Percentiles rank a stretch among this genome's conserved stretches.
phyloP scores from a whole-genome alignment of 2,329 filamentous ascomycete genomes.

The Monosporascus sp. region DNA sequence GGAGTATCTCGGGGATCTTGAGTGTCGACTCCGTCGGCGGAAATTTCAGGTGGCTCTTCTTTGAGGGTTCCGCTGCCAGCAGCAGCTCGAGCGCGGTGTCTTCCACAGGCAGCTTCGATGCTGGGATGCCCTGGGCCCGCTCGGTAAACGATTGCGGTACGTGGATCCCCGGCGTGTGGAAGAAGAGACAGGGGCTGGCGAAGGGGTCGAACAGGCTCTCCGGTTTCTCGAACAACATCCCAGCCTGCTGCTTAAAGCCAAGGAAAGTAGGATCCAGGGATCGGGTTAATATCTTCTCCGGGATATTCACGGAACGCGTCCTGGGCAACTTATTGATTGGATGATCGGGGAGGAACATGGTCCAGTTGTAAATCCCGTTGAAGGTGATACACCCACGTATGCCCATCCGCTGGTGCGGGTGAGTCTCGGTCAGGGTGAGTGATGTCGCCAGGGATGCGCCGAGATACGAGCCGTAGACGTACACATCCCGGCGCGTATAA shows the following conservation, averaged over 20 bases:
- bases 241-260: conserved; percentile 30
- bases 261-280: conserved; percentile 30
- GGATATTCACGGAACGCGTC: conserved; percentile 7
- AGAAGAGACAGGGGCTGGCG: conserved; percentile 54
- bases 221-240: conserved; percentile 44
- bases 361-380: conserved; percentile 63
- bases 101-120: not conserved
- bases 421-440: conserved; percentile 53
- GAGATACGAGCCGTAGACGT: conserved; percentile 53
- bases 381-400: conserved; percentile 51
- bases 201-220: conserved; percentile 54
- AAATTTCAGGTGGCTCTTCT: conserved; percentile 37
- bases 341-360: conserved; percentile 52
- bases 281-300: conserved; percentile 15
- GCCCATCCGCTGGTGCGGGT: conserved; percentile 36
- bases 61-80: conserved; percentile 2
- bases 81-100: conserved; percentile 1
- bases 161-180: conserved; percentile 46
- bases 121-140: conserved; percentile 16
- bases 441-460: conserved; percentile 53
- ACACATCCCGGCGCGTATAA: conserved; percentile 34
- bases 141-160: conserved; percentile 41
- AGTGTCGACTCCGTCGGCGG: conserved; percentile 44
- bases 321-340: conserved; percentile 32
- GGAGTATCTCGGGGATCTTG: conserved; percentile 43